phyloP scores from a whole-genome alignment of 2,329 filamentous ascomycete genomes.

The Alternaria arbusti region DNA sequence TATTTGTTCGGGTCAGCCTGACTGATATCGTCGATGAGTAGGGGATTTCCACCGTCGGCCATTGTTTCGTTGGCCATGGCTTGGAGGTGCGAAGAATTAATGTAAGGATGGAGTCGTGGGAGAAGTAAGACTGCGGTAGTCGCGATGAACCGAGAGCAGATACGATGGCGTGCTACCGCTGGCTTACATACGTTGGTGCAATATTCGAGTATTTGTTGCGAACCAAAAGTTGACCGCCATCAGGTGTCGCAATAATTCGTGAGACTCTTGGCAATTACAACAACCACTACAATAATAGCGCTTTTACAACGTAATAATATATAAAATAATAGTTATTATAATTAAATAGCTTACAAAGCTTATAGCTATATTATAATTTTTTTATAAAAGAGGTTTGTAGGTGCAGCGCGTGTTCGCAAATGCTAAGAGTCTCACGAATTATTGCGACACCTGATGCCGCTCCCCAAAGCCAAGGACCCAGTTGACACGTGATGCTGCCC shows the following conservation, averaged over 20 bases:
- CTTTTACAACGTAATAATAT: no score
- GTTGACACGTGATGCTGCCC: background rate
- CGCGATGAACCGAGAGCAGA: background rate
- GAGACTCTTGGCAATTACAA: no score
- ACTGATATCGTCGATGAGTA: background rate
- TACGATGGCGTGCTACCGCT: background rate
- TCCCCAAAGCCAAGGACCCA: background rate
- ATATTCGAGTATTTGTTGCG: background rate
- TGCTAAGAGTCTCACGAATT: no score
- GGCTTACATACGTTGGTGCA: accelerated
- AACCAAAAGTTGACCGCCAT: background rate
- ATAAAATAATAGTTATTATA: no score
- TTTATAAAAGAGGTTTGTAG: no score
- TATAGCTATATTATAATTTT: no score
- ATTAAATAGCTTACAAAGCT: no score
- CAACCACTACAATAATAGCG: no score
- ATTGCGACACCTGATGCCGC: no score
- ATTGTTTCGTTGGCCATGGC: background rate
- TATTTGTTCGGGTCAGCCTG: background rate
- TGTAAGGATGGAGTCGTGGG: background rate
- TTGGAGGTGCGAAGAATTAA: background rate
- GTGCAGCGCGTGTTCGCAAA: no score
- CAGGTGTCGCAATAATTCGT: no score
- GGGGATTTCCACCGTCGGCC: background rate
- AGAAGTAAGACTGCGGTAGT: background rate